Conservation (phyloP, 805 yeast genomes). For the Dipodascus geniculatus region DNA sequence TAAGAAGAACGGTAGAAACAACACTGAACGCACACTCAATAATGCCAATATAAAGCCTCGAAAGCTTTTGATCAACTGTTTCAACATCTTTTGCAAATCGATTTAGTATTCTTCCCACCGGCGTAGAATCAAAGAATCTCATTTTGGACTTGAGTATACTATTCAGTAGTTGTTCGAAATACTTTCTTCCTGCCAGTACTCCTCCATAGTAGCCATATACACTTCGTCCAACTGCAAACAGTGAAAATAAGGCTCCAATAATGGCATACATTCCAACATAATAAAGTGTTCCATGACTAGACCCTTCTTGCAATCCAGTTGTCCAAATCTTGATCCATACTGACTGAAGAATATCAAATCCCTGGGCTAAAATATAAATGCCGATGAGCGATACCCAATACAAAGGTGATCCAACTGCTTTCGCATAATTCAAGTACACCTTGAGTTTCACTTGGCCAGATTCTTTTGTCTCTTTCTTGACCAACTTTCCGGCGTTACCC, state of each 20-base stretch:
- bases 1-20: conserved; percentile 56
- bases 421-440: conserved; percentile 61
- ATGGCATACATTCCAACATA: conserved; percentile 57
- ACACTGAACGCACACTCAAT: conserved; percentile 56
- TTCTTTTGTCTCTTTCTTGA: conserved; percentile 70
- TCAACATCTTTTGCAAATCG: conserved; percentile 93
- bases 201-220: conserved; percentile 54
- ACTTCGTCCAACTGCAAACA: conserved; percentile 48
- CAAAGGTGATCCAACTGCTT: conserved; percentile 50
- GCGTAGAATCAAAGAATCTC: conserved; percentile 90
- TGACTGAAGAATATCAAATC: conserved; percentile 54
- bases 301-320: background rate
- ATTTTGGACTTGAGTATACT: conserved; percentile 67
- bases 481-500: conserved; percentile 39
- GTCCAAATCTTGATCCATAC: conserved; percentile 88
- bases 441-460: conserved; percentile 67
- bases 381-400: conserved; percentile 37
- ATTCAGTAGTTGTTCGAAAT: conserved; percentile 54
- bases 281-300: conserved; percentile 40
- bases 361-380: conserved; percentile 45
- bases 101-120: conserved; percentile 92
- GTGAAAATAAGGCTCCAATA: conserved; percentile 53
- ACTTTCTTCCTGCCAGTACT: conserved; percentile 61
- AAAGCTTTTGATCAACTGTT: conserved; percentile 83
- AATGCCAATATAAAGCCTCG: conserved; percentile 66